phyloP scores from a whole-genome alignment of 352 stramenopile species.

The Salisapilia sapeloensis region DNA sequence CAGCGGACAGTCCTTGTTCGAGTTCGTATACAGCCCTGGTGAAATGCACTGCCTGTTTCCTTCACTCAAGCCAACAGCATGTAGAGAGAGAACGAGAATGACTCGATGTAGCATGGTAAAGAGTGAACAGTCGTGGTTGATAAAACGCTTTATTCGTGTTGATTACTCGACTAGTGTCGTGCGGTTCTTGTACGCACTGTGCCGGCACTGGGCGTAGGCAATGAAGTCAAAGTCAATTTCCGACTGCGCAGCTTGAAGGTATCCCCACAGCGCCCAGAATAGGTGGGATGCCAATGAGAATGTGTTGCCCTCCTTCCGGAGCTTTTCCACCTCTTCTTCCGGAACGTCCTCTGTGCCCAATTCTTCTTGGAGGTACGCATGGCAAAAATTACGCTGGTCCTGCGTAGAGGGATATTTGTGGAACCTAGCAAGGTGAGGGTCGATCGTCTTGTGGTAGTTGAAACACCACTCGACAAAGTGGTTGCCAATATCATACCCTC shows the following conservation, averaged over 20 bases:
- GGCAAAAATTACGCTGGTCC: slow-evolving; percentile 52
- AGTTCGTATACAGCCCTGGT: no score
- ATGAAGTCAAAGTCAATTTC: slow-evolving; percentile 89
- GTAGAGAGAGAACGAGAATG: no score
- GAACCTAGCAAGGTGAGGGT: slow-evolving; percentile 60
- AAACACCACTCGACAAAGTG: slow-evolving; percentile 85
- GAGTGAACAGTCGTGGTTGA: neutral
- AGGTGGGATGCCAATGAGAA: slow-evolving; percentile 79
- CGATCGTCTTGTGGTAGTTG: slow-evolving; percentile 72
- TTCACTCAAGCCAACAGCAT: no score
- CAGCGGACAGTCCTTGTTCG: no score
- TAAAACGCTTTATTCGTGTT: slow-evolving; percentile 4
- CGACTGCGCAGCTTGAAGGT: slow-evolving; percentile 81
- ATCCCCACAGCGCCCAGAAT: slow-evolving; percentile 84
- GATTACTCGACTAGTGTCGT: slow-evolving; percentile 25
- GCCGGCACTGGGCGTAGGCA: slow-evolving; percentile 59
- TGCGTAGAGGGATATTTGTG: slow-evolving; percentile 43
- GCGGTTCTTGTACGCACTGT: slow-evolving; percentile 47
- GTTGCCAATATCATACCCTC: slow-evolving; percentile 85
- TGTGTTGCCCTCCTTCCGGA: slow-evolving; percentile 55
- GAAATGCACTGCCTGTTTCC: no score
- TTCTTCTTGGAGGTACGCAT: slow-evolving; percentile 40
- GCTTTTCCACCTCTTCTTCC: slow-evolving; percentile 34
- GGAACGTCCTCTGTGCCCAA: slow-evolving; percentile 18
- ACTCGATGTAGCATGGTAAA: no score